A percentile compares a stretch with the other conserved stretches of the same genome.
phyloP scores from a whole-genome alignment of 2,329 filamentous ascomycete species.

The Pseudocercospora vitis region DNA sequence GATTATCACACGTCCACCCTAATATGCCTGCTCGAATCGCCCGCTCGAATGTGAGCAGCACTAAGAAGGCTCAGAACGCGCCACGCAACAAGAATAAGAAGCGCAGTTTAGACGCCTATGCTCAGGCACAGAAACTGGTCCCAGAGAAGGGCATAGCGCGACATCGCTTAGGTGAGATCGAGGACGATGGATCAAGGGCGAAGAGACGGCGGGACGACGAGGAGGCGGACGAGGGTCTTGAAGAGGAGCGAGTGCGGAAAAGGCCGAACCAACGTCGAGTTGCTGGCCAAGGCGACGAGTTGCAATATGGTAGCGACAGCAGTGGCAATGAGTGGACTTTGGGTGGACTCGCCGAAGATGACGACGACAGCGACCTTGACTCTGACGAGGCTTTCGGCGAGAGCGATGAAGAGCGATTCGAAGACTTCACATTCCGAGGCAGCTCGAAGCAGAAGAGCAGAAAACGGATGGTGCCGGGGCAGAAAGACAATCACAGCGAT shows the following conservation, averaged over 20 bases:
- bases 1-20: background rate
- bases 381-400: slow-evolving; percentile 83
- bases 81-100: slow-evolving; percentile 51
- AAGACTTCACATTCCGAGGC: slow-evolving; percentile 70
- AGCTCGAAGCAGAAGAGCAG: slow-evolving; percentile 55
- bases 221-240: slow-evolving; percentile 51
- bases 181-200: slow-evolving; percentile 45
- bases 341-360: slow-evolving; percentile 63
- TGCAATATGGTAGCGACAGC: slow-evolving; percentile 77
- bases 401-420: slow-evolving; percentile 82
- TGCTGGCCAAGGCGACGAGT: slow-evolving; percentile 43
- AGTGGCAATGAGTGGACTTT: slow-evolving; percentile 84
- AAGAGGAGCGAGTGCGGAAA: slow-evolving; percentile 36
- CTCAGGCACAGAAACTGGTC: slow-evolving; percentile 60
- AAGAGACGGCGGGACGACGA: slow-evolving; percentile 48
- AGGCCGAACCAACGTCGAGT: slow-evolving; percentile 31
- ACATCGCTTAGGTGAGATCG: slow-evolving; percentile 59
- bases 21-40: slow-evolving; percentile 50
- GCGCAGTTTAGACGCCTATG: slow-evolving; percentile 61
- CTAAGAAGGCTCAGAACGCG: slow-evolving; percentile 35
- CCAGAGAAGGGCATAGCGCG: slow-evolving; percentile 57
- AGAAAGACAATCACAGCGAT: slow-evolving; percentile 31
- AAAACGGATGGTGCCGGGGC: slow-evolving; percentile 40
- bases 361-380: slow-evolving; percentile 68
- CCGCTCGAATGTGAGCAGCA: slow-evolving; percentile 34